These are phyloP conservation scores for Hortiboletus flavorubellus DNA, from an alignment of 768 basidiomycete genomes.

Conservation along the genomic window DNA sequence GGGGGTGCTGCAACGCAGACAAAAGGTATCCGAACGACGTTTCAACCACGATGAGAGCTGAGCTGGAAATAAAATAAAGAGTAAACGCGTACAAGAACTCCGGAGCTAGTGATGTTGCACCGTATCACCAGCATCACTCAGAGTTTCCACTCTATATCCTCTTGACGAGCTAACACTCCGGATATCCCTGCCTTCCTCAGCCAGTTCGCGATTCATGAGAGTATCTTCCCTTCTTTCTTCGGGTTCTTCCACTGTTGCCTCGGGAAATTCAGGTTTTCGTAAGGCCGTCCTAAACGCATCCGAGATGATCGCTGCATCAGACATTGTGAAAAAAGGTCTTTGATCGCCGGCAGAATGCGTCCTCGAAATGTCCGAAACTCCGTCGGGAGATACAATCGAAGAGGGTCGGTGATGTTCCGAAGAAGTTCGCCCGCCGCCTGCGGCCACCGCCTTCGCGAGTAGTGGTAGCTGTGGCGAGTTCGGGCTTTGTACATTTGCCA, in stretches of 20 bases:
- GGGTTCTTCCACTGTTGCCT: constrained; percentile 58
- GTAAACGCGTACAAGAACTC: constrained; percentile 33
- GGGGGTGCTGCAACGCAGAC: constrained; percentile 21
- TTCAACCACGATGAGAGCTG: constrained; percentile 34
- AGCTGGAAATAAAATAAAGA: constrained; percentile 36
- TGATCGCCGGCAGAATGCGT: constrained; percentile 57
- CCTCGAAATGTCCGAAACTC: constrained; percentile 68
- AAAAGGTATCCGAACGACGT: constrained; percentile 35
- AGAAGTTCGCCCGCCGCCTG: constrained; percentile 32
- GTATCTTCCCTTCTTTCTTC: constrained; percentile 41
- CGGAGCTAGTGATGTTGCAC: constrained; percentile 43
- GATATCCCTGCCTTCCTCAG: constrained; percentile 88
- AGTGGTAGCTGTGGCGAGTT: constrained; percentile 47
- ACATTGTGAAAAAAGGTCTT: constrained; percentile 75
- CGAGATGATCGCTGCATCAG: constrained; percentile 91
- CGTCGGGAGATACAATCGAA: constrained; percentile 58
- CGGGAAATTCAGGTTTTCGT: constrained; percentile 86
- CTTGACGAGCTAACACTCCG: constrained; percentile 78
- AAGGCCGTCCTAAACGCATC: constrained; percentile 88
- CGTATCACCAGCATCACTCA: constrained; percentile 52
- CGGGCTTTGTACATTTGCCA: constrained; percentile 52
- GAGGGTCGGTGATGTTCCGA: constrained; percentile 33
- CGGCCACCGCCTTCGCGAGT: constrained; percentile 35
- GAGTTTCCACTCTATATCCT: constrained; percentile 74
- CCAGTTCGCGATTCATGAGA: constrained; percentile 66